Conservation (phyloP, 2,329 filamentous ascomycete genomes). For the Diaporthe vaccinii region DNA sequence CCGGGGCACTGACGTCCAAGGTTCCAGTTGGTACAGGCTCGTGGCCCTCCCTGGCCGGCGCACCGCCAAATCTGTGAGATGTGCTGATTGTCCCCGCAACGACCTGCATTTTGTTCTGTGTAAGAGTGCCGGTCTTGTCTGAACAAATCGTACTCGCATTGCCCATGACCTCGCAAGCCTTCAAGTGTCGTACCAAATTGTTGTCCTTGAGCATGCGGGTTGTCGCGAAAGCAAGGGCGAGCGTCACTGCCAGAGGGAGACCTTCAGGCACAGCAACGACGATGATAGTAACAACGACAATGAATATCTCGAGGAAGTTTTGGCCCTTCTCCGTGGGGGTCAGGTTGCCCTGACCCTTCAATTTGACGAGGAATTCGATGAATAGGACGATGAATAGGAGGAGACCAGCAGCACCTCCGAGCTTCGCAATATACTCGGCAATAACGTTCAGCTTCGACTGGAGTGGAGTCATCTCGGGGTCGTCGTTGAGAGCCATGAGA, state of each 20-base stretch:
- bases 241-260: conserved; percentile 81
- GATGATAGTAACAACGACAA: conserved; percentile 83
- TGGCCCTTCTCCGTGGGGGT: conserved; percentile 82
- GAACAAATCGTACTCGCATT: conserved; percentile 80
- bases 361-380: conserved; percentile 83
- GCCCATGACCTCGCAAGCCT: conserved; percentile 86
- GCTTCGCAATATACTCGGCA: conserved; percentile 82
- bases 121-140: conserved; percentile 77
- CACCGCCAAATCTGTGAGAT: conserved; percentile 66
- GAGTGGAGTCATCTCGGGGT: conserved; percentile 81
- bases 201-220: conserved; percentile 83
- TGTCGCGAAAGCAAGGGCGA: conserved; percentile 82
- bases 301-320: conserved; percentile 81
- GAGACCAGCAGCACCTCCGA: conserved; percentile 82
- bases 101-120: conserved; percentile 78
- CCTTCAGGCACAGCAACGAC: conserved; percentile 86
- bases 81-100: conserved; percentile 72
- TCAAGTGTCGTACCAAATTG: conserved; percentile 81
- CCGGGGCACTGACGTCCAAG: conserved; percentile 56
- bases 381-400: conserved; percentile 87
- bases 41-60: conserved; percentile 40
- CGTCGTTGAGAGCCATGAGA: conserved; percentile 79
- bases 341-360: conserved; percentile 62
- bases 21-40: conserved; percentile 37
- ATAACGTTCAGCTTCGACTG: conserved; percentile 82